These are phyloP conservation scores for Penicillium cinerascens DNA, from an alignment of 495 filamentous ascomycete species.

Conservation along the genomic window DNA sequence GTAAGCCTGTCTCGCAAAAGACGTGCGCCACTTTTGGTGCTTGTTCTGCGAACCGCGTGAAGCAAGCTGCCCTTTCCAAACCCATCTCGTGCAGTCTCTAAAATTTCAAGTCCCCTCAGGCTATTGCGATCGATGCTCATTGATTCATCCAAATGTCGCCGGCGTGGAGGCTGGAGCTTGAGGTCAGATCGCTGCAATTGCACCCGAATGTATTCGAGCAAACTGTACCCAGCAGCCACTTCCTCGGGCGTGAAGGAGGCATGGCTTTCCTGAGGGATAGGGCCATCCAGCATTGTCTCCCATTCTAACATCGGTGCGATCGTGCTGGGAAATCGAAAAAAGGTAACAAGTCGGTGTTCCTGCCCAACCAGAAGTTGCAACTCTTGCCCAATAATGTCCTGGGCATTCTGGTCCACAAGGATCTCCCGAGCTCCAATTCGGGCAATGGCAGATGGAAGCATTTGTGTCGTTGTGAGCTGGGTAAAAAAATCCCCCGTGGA, in stretches of 20 bases:
- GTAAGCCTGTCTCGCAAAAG: slow-evolving; percentile 78
- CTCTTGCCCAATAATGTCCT: slow-evolving; percentile 43
- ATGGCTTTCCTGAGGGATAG: slow-evolving; percentile 38
- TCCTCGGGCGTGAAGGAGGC: slow-evolving; percentile 46
- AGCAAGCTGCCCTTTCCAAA: slow-evolving; percentile 77
- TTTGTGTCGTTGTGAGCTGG: slow-evolving; percentile 68
- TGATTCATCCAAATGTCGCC: slow-evolving; percentile 65
- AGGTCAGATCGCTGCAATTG: slow-evolving; percentile 74
- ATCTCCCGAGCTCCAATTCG: slow-evolving; percentile 84
- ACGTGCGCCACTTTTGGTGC: slow-evolving; percentile 84
- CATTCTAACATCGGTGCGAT: slow-evolving; percentile 57
- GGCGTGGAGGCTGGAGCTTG: slow-evolving; percentile 78
- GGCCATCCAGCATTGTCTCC: slow-evolving; percentile 71
- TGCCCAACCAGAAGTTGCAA: slow-evolving; percentile 38
- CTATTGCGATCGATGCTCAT: slow-evolving; percentile 92
- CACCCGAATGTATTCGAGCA: slow-evolving; percentile 79
- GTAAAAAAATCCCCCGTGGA: slow-evolving; percentile 93
- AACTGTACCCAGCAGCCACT: slow-evolving; percentile 62
- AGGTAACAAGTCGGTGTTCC: slow-evolving; percentile 45
- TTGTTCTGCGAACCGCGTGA: slow-evolving; percentile 81
- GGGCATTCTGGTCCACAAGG: slow-evolving; percentile 63
- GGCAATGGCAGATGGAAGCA: slow-evolving; percentile 72
- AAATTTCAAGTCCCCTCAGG: slow-evolving; percentile 84
- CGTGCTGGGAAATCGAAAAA: slow-evolving; percentile 34
- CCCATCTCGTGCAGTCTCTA: slow-evolving; percentile 73